Evolutionary conservation across 257 asterid genomes (phyloP), one percentile per base, ranked within the genome.

Genomic region (Primulina tabacum): DNA sequence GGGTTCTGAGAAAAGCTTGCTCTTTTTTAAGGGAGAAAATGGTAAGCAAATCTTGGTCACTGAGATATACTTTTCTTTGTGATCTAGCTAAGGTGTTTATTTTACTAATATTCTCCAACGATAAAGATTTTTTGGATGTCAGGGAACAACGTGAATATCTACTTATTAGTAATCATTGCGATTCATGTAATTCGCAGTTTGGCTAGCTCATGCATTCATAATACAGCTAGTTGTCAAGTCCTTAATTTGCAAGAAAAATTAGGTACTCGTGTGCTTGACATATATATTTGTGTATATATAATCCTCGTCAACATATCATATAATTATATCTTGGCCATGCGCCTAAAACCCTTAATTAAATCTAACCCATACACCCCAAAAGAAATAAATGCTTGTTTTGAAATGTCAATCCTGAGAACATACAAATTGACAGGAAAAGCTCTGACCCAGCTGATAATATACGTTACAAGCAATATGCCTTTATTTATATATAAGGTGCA

Each of bases 11-110:
- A 20, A 65, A 71, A 62, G 29, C 53, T 74, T 28, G 3, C 72
- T 60, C 53, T 62, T 40, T 69, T 28, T 72, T 14, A 52, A 12
- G 20, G 65, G 60, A 55, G 77, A 70, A 80, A 80, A 76, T 75
- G 89, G 88, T 35, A 82, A 85, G 34, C 14, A 77, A 81, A 79
- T 81, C 85, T 81, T 72, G 82, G 43, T 67, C 65, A 72, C 75
- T 81, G 74, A 61, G 76, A 79, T 82, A 60, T 34, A 69, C 73
- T 77, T 73, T 70, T 83, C 80, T 70, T 68, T 70, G 65, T 73
- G 67, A 82, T 85, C 83, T 72, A 77, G 68, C 65, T 38, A 62
- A 50, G 47, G 40, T 16, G 2, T 61, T 70, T 76, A 76, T 75
- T 59, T 32, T 68, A 20, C n/a, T 32, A 14, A 34, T 52, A 60